Conservation (phyloP, 371 early-diverging fungal genomes). For the Mucor saturninus region DNA sequence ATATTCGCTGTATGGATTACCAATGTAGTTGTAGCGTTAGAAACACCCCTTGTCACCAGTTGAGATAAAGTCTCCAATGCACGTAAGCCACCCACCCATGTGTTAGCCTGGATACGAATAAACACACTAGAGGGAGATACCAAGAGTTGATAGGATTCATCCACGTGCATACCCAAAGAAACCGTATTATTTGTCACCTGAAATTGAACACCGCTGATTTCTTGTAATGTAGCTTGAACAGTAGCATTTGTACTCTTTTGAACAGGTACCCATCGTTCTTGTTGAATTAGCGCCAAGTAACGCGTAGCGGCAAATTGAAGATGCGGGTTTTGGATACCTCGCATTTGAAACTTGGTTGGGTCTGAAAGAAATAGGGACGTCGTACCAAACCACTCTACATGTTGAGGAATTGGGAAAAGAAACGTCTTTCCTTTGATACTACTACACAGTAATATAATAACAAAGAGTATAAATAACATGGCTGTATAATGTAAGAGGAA, state of each 20-base stretch:
- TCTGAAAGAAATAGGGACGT: constrained; percentile 14
- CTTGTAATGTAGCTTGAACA: background rate
- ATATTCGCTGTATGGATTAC: constrained; percentile 62
- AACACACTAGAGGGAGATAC: constrained; percentile 53
- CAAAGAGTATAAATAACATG: too few species aligned
- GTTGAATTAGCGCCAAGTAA: constrained; percentile 33
- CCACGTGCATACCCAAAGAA: constrained; percentile 49
- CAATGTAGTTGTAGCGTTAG: constrained; percentile 8
- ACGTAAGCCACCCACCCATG: constrained; percentile 80
- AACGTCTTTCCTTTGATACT: too few species aligned
- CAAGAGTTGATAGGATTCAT: constrained; percentile 71
- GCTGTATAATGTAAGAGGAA: too few species aligned
- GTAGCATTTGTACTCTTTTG: constrained; percentile 23
- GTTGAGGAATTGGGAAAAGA: constrained; percentile 45
- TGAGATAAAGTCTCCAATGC: constrained; percentile 80
- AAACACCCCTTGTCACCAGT: constrained; percentile 43
- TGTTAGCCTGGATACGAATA: constrained; percentile 59
- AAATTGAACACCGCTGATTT: constrained; percentile 29
- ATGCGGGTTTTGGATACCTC: constrained; percentile 27
- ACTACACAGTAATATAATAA: too few species aligned
- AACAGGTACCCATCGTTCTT: constrained; percentile 48
- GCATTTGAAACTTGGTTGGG: constrained; percentile 15
- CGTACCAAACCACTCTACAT: constrained; percentile 41
- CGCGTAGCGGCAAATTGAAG: constrained; percentile 44
- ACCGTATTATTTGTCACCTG: constrained; percentile 34